These are phyloP conservation scores for Pseudonitzschia multistriata DNA, from an alignment of 108 stramenopile species.

Conservation along the genomic window DNA sequence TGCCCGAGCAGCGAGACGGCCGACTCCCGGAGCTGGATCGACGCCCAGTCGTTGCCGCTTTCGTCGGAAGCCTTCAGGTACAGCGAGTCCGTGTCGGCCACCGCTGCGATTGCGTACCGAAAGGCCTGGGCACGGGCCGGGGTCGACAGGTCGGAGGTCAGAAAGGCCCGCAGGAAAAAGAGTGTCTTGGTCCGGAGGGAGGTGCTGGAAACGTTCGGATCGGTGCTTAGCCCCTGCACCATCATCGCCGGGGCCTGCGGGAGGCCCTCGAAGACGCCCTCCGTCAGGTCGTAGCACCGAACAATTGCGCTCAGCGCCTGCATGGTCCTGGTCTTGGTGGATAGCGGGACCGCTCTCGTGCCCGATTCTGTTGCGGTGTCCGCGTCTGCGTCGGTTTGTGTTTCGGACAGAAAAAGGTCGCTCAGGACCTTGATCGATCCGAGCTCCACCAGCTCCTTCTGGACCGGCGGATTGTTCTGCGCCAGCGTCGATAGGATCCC, in stretches of 20 bases:
- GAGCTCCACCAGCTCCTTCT: conserved; percentile 64
- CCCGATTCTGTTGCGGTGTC: too few relatives aligned
- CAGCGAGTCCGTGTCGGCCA: conserved; percentile 40
- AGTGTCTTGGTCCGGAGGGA: conserved; percentile 48
- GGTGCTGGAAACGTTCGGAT: conserved; percentile 10
- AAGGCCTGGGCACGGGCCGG: conserved; percentile 40
- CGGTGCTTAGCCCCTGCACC: conserved; percentile 36
- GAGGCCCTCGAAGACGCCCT: conserved; percentile 60
- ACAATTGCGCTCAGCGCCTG: conserved; percentile 70
- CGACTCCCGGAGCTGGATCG: conserved; percentile 77
- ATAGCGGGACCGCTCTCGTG: not conserved
- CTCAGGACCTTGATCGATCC: conserved; percentile 61
- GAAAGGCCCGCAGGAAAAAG: conserved; percentile 69
- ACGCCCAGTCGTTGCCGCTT: conserved; percentile 18
- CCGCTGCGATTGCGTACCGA: conserved; percentile 28
- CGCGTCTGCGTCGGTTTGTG: not conserved
- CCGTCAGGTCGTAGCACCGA: conserved; percentile 60
- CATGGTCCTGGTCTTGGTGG: conserved; percentile 54
- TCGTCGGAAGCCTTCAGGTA: conserved; percentile 14
- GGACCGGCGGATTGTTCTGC: conserved; percentile 85
- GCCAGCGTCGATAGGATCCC: conserved; percentile 66
- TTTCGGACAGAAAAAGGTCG: conserved; percentile 47
- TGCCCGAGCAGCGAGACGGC: conserved; percentile 49
- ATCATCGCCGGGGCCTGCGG: conserved; percentile 50
- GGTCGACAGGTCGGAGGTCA: conserved; percentile 59